Evolutionary conservation across 345 rosid species (phyloP).

Genomic region (Capsella bursapastoris): DNA sequence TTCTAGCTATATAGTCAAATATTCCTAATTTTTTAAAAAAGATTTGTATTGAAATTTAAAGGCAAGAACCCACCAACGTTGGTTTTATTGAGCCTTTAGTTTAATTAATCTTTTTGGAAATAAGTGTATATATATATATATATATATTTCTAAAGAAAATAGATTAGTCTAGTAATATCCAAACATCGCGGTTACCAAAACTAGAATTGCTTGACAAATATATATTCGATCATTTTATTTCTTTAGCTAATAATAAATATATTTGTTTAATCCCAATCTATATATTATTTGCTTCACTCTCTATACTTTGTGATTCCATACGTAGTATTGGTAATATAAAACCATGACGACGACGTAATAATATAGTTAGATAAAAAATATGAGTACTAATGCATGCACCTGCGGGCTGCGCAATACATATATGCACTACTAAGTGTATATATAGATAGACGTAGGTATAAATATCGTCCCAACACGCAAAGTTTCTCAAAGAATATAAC

Average conservation of each 20-base stretch:
- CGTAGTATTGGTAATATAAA: background rate
- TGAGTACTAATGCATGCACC: conserved; percentile 21
- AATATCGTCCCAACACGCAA: conserved; percentile 26
- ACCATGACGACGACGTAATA: background rate
- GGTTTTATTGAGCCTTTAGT: too few relatives aligned
- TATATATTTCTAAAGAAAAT: too few relatives aligned
- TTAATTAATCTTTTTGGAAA: too few relatives aligned
- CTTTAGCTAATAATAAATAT: background rate
- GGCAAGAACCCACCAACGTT: background rate
- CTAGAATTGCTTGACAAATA: too few relatives aligned
- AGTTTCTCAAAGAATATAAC: background rate
- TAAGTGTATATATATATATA: too few relatives aligned
- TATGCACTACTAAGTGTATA: conserved; percentile 2
- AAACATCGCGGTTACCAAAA: too few relatives aligned
- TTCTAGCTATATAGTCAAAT: background rate
- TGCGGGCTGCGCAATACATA: background rate
- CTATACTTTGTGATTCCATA: background rate
- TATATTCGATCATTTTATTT: background rate
- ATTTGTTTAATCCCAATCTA: background rate
- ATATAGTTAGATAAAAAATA: background rate
- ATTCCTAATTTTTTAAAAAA: background rate
- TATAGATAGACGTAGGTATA: conserved; percentile 37
- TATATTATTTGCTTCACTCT: background rate
- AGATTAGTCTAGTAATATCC: too few relatives aligned
- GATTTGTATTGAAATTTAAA: background rate